phyloP scores from a whole-genome alignment of 2,329 filamentous ascomycete species.

The Colletotrichum falcatum region DNA sequence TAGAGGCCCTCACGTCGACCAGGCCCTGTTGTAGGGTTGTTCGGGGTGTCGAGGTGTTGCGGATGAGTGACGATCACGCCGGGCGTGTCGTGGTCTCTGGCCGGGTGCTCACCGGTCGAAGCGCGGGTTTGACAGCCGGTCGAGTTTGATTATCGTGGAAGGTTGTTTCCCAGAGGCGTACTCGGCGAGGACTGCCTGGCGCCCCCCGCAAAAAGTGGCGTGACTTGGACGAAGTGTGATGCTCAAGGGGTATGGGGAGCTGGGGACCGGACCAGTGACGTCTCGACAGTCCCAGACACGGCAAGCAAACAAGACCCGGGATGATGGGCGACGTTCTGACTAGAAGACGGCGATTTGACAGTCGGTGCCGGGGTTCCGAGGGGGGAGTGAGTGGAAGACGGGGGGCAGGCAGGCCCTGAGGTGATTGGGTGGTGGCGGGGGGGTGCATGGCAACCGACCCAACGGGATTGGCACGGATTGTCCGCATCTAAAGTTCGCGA shows the following conservation, averaged over 20 bases:
- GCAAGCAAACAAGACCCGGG: slow-evolving; percentile 3
- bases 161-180: slow-evolving; percentile 27
- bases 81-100: slow-evolving; percentile 15
- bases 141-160: slow-evolving; percentile 31
- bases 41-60: not conserved
- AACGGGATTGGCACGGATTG: slow-evolving; percentile 35
- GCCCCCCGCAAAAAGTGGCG: slow-evolving; percentile 4
- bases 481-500: slow-evolving; percentile 18
- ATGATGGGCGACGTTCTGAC: slow-evolving; percentile 33
- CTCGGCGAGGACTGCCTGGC: slow-evolving; percentile 23
- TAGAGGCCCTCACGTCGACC: not conserved
- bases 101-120: not conserved
- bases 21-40: not conserved
- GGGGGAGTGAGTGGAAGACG: slow-evolving; percentile 10
- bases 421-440: slow-evolving; percentile 16
- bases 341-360: slow-evolving; percentile 14
- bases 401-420: not conserved
- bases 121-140: not conserved
- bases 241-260: not conserved
- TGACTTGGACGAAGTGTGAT: slow-evolving; percentile 3
- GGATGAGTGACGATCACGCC: slow-evolving; percentile 23
- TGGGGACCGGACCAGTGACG: slow-evolving; percentile 2
- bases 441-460: slow-evolving; percentile 9
- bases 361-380: slow-evolving; percentile 19
- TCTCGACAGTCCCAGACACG: slow-evolving; percentile 7